Percentiles rank a stretch among this genome's conserved stretches.
These are phyloP conservation scores for Umbelopsis vinacea DNA, from an alignment of 192 early-diverging fungal genomes.

Conservation along the genomic window DNA sequence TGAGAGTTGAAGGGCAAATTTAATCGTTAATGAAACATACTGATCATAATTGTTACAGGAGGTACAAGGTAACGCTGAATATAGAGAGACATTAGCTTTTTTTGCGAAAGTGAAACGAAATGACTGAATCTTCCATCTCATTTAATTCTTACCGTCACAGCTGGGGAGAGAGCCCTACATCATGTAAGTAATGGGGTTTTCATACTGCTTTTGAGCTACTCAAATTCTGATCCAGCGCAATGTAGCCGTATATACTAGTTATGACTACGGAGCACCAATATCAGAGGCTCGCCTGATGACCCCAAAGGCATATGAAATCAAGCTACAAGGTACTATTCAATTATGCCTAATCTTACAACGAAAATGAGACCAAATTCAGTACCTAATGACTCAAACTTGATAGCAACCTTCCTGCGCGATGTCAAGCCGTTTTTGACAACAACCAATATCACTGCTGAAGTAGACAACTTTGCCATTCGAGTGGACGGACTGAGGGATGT, in stretches of 20 bases:
- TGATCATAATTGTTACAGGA: not conserved
- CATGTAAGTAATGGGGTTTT: not conserved
- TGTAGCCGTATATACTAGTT: slow-evolving; percentile 19
- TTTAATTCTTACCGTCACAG: not conserved
- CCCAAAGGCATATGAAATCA: slow-evolving; percentile 16
- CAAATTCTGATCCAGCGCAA: not conserved
- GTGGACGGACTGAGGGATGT: not conserved
- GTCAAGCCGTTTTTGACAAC: not conserved
- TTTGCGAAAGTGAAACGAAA: no score
- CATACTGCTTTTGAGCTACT: not conserved
- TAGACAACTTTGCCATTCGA: slow-evolving; percentile 6
- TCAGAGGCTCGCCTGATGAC: slow-evolving; percentile 12
- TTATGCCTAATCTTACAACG: not conserved
- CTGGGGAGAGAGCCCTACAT: slow-evolving; percentile 1
- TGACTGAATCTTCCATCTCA: not conserved
- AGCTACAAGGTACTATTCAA: slow-evolving; percentile 10
- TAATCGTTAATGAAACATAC: not conserved
- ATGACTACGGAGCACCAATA: slow-evolving; percentile 22
- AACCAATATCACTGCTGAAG: not conserved
- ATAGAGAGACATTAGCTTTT: not conserved
- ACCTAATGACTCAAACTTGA: not conserved
- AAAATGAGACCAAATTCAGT: no score
- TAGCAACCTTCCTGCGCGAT: not conserved
- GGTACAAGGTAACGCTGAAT: not conserved
- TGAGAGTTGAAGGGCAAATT: not conserved